Percentiles rank a stretch among this genome's conserved stretches.
Evolutionary conservation across 352 stramenopile species (phyloP).

Genomic region (Saprolegnia parasitica): DNA sequence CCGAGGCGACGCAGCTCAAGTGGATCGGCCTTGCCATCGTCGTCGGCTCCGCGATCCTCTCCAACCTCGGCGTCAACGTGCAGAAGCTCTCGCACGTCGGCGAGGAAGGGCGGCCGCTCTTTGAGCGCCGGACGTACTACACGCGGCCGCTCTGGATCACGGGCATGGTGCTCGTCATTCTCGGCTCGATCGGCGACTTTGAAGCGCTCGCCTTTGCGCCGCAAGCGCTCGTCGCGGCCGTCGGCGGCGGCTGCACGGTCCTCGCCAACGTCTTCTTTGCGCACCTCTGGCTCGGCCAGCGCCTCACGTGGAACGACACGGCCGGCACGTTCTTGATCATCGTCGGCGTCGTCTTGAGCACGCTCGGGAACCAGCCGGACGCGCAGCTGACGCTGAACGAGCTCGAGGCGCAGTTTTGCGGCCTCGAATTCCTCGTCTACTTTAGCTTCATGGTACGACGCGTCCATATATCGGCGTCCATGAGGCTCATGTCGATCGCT

Average conservation of each 20-base stretch:
- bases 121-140: conserved; percentile 71
- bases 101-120: conserved; percentile 64
- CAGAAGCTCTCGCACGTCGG: conserved; percentile 82
- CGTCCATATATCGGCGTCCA: neutral
- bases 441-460: conserved; percentile 60
- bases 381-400: conserved; percentile 71
- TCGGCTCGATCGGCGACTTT: conserved; percentile 84
- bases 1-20: conserved; percentile 48
- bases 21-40: conserved; percentile 80
- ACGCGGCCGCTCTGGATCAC: conserved; percentile 79
- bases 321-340: conserved; percentile 74
- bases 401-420: conserved; percentile 75
- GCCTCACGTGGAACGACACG: conserved; percentile 59
- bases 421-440: conserved; percentile 73
- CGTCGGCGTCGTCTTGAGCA: conserved; percentile 74
- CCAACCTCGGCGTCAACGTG: conserved; percentile 81
- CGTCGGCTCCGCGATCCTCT: conserved; percentile 73
- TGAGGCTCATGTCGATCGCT: conserved; percentile 10
- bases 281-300: conserved; percentile 76
- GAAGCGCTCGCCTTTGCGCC: conserved; percentile 81
- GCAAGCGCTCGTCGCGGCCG: conserved; percentile 78
- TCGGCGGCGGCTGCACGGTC: conserved; percentile 81
- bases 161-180: conserved; percentile 69
- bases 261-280: conserved; percentile 88
- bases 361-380: conserved; percentile 73